These are phyloP conservation scores for Annulohypoxylon maeteangense DNA, from an alignment of 495 filamentous ascomycete genomes.

Conservation along the genomic window DNA sequence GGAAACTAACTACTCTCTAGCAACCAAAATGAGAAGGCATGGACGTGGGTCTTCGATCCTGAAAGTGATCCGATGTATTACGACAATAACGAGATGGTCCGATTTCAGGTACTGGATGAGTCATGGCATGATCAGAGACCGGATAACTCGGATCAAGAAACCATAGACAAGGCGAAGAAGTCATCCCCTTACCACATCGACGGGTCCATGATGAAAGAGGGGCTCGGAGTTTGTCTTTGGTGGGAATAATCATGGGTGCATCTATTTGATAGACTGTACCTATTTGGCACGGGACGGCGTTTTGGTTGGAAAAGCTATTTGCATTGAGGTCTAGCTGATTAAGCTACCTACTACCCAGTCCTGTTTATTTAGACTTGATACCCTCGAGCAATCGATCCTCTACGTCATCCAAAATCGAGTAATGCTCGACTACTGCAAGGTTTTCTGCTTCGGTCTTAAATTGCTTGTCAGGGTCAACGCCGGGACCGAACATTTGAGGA, in stretches of 20 bases:
- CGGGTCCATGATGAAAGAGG: constrained; percentile 66
- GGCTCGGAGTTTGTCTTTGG: constrained; percentile 64
- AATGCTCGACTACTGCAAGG: constrained; percentile 91
- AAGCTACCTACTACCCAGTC: constrained; percentile 8
- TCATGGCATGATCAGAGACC: constrained; percentile 90
- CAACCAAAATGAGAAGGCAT: constrained; percentile 76
- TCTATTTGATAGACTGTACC: not conserved
- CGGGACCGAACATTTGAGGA: constrained; percentile 84
- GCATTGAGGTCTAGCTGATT: constrained; percentile 38
- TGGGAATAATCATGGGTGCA: constrained; percentile 53
- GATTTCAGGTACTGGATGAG: constrained; percentile 84
- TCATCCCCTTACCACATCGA: constrained; percentile 73
- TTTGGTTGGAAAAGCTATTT: constrained; percentile 16
- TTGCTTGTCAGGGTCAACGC: constrained; percentile 94
- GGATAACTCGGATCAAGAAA: constrained; percentile 67
- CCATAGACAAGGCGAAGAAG: constrained; percentile 59
- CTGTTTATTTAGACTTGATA: constrained; percentile 54
- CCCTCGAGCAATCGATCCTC: constrained; percentile 80
- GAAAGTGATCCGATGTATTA: constrained; percentile 79
- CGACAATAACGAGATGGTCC: constrained; percentile 87
- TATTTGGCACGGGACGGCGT: constrained; percentile 21
- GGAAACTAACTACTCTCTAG: constrained; percentile 50
- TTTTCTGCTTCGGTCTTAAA: constrained; percentile 94
- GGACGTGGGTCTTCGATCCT: constrained; percentile 77
- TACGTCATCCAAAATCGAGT: constrained; percentile 86